Base-by-base conservation (phyloP, 2,329 filamentous ascomycete species). In the Fusarium papillatum region DNA sequence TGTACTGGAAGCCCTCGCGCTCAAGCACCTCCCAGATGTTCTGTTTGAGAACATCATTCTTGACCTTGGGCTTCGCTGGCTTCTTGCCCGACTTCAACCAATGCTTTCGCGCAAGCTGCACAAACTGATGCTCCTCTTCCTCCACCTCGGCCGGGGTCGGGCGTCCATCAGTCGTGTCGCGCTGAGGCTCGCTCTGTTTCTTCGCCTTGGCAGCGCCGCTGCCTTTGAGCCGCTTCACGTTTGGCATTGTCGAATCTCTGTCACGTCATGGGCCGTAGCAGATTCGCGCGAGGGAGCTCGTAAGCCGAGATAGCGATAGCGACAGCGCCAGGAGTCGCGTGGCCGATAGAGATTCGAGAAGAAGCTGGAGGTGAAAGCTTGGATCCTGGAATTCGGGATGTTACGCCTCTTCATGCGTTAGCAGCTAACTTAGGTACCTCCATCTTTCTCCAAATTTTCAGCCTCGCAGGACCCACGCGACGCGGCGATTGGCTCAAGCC, bases 1-100 rank as follows among this genome's bases (percentile, higher is more conserved):
- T 93, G 83, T 93, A 92, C 39, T 91, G 88, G 81, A 98, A 98
- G 67, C 91, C 89, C 66, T 95, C 94, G 76, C 93, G 92, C 84
- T 98, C 95, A 78, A 99, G 86, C 67, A 92, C 89, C 83, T 97
- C 95, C 95, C 96, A 99, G 69, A 99, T 93, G 80, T 95, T 92
- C 78, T 92, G 91, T 86, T 97, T 98, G 81, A 99, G 86, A 59
- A 97, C 91, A 75, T 97, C 94, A 63, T 95, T 96, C 84, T 95
- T 94, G 85, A 95, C 93, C 84, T 93, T 94, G 80, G 91, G 86
- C 81, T 93, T 95, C 61, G 90, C 84, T 34, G 89, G 79, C 81
- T 90, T 91, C 81, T 88, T 91, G 29, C 90, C 86, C 11, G 87
- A 78, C 82, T 93, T 93, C 73, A 98, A 87, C 97, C 97, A 99